Evolutionary conservation across 2,329 filamentous ascomycete genomes (phyloP), one percentile per base, ranked within the genome.

Genomic region (Ophiostoma perfectum): DNA sequence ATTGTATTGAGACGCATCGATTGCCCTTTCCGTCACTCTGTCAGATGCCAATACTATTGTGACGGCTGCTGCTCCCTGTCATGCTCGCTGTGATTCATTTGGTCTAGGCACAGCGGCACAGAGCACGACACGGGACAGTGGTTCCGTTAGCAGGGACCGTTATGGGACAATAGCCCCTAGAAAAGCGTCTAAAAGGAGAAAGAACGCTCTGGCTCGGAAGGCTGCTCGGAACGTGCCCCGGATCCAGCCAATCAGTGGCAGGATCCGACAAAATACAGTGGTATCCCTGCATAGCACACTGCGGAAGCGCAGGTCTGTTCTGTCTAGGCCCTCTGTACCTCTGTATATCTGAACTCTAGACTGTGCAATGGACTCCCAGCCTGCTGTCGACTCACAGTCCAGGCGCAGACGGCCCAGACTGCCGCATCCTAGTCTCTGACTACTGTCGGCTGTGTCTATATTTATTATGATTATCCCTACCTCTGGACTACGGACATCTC

Each of bases 201-300:
- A 45, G 42, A 45, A 45, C 42, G 42, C 42, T 45, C 42, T 45
- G 42, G 42, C 42, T 45, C 42, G 6, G 42, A 45, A 12, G 42
- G 8, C 42, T 12, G 42, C 18, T 38, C 55, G 55, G 55, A 60
- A 60, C 27, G 55, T 60, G 55, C 27, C 38, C 55, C 27, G 11
- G 38, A 16, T 14, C 55, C 49, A 55, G 27, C 55, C 55, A 60
- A 60, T 60, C 27, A 60, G 27, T 36, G 16, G 55, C 27, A 9
- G 55, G 11, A 60, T 18, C n/a, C 16, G 6, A 11, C 27, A 60
- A 38, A 60, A 38, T 18, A 58, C 55, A 60, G 55, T 60, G 55
- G 16, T 60, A 58, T 58, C 52, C 52, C 52, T 58, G 52, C 27
- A 58, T 58, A 58, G 52, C 27, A 44, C 45, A 47, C 45, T 47